Percentiles rank a stretch among this genome's conserved stretches.
phyloP scores from a whole-genome alignment of 108 stramenopile species.

The Poteriospumella lacustris region DNA sequence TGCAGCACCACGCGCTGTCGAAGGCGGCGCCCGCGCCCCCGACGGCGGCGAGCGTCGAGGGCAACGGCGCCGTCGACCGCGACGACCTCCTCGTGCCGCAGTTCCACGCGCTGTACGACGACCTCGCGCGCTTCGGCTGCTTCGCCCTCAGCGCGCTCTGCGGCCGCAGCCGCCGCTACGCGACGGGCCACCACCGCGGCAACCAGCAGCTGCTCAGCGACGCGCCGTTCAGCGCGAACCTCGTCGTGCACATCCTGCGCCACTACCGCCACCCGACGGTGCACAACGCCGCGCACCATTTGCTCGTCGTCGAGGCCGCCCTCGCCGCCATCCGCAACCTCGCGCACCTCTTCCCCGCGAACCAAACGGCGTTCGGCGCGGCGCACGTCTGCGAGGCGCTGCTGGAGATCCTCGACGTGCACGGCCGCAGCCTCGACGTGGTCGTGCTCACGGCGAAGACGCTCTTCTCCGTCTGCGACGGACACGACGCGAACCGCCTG shows the following conservation, averaged over 20 bases:
- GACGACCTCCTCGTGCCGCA: background rate
- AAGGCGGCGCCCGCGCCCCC: too few relatives aligned
- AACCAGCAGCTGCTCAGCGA: background rate
- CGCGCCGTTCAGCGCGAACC: background rate
- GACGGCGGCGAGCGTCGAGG: too few relatives aligned
- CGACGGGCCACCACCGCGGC: background rate
- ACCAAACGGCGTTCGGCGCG: background rate
- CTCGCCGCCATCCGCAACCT: background rate
- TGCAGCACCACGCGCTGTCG: too few relatives aligned
- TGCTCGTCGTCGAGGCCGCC: background rate
- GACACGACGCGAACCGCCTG: background rate
- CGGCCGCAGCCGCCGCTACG: background rate
- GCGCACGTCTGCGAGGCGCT: background rate
- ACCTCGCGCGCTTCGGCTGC: background rate
- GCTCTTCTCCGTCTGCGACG: background rate
- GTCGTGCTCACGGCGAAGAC: background rate
- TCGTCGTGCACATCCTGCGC: background rate
- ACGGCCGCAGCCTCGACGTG: background rate
- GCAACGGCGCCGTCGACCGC: too few relatives aligned
- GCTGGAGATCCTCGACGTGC: background rate
- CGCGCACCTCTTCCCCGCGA: background rate
- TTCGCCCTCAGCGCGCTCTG: background rate
- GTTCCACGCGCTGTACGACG: background rate
- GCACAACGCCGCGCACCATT: background rate
- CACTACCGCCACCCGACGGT: too few relatives aligned